Evolutionary conservation across 2,329 filamentous ascomycete species (phyloP).

Genomic region (Paecilomyces niveus): DNA sequence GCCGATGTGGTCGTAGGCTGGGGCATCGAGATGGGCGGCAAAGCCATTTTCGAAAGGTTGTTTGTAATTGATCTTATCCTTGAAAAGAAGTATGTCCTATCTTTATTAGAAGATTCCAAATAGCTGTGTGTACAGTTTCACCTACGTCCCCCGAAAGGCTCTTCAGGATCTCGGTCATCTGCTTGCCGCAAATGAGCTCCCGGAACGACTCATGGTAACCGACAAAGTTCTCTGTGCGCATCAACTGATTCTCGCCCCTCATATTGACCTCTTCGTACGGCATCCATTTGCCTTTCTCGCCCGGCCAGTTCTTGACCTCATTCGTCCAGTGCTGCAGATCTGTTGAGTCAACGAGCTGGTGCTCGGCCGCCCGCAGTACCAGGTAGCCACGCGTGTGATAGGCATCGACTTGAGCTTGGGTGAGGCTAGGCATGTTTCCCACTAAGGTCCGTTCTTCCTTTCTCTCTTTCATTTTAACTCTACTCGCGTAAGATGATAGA

Average conservation of each 20-base stretch:
- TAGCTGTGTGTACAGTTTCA: background rate
- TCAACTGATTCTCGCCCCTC: slow-evolving; percentile 22
- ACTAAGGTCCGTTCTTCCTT: background rate
- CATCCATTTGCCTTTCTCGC: slow-evolving; percentile 26
- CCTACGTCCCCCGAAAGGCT: slow-evolving; percentile 19
- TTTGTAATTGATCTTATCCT: slow-evolving; percentile 33
- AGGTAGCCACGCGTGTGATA: slow-evolving; percentile 21
- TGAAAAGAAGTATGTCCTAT: slow-evolving; percentile 28
- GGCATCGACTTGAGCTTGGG: slow-evolving; percentile 12
- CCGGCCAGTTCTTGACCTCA: slow-evolving; percentile 20
- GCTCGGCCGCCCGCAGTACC: slow-evolving; percentile 16
- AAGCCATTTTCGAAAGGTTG: slow-evolving; percentile 27
- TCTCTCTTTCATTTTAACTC: background rate
- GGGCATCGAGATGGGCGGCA: slow-evolving; percentile 26
- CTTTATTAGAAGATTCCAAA: background rate
- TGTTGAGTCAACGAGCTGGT: slow-evolving; percentile 17
- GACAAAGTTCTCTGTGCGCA: slow-evolving; percentile 28
- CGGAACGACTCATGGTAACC: slow-evolving; percentile 22
- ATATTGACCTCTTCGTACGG: slow-evolving; percentile 26
- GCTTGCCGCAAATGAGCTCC: slow-evolving; percentile 18
- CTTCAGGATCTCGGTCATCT: slow-evolving; percentile 18
- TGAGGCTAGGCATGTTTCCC: slow-evolving; percentile 10
- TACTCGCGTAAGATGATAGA: no score
- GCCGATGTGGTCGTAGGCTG: slow-evolving; percentile 29
- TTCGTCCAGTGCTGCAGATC: slow-evolving; percentile 18